These are phyloP conservation scores for Pythium chondricola DNA, from an alignment of 352 stramenopile genomes.

Conservation along the genomic window DNA sequence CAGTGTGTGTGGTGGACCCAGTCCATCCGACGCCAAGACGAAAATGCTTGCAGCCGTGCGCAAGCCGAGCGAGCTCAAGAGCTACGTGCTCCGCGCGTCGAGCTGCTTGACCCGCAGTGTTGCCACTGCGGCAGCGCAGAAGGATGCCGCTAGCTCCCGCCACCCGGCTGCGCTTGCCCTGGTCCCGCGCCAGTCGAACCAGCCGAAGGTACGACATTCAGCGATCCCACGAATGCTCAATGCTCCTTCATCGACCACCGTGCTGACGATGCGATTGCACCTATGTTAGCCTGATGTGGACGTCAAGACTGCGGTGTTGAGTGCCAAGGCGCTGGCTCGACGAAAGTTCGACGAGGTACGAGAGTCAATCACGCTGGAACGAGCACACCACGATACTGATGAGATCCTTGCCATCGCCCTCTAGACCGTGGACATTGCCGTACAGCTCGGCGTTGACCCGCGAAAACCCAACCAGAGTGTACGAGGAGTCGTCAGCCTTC, in stretches of 20 bases:
- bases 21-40: conserved; percentile 16
- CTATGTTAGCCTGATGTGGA: conserved; percentile 40
- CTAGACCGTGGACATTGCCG: conserved; percentile 79
- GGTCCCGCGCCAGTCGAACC: conserved; percentile 44
- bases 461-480: conserved; percentile 88
- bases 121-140: conserved; percentile 26
- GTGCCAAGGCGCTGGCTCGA: conserved; percentile 50
- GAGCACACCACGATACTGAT: no score
- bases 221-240: neutral
- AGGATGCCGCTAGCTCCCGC: conserved; percentile 18
- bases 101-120: conserved; percentile 37
- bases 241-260: neutral
- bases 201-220: conserved; percentile 33
- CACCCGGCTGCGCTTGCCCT: conserved; percentile 65
- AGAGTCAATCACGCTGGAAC: no score
- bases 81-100: conserved; percentile 24
- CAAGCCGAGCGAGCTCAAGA: conserved; percentile 22
- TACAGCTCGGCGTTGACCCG: conserved; percentile 82
- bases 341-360: conserved; percentile 84
- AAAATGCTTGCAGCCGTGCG: conserved; percentile 22
- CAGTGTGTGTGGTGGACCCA: conserved; percentile 17
- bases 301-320: conserved; percentile 44
- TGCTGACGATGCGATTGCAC: neutral
- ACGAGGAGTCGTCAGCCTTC: conserved; percentile 78
- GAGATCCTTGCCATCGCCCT: no score